phyloP scores from a whole-genome alignment of 257 asterid species.

The Galeopsis tetrahit region DNA sequence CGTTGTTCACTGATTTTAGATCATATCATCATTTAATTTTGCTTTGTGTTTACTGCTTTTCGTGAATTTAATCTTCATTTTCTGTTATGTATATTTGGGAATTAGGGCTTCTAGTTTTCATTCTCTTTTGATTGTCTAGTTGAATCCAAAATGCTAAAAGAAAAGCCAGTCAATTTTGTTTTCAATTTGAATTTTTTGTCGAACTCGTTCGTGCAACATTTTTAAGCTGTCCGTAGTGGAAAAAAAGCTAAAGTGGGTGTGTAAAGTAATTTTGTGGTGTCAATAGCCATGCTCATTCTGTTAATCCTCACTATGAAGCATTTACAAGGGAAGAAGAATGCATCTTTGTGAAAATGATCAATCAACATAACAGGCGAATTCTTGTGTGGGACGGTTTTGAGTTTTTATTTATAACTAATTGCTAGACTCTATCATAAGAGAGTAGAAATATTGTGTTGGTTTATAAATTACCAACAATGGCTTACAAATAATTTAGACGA shows the following conservation, averaged over 20 bases:
- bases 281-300: no score
- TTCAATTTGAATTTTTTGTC: not conserved
- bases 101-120: not conserved
- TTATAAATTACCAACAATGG: no score
- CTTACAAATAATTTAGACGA: no score
- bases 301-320: constrained; percentile 13
- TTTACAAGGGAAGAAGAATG: not conserved
- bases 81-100: not conserved
- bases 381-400: not conserved
- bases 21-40: not conserved
- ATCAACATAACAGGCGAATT: not conserved
- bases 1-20: constrained; percentile 1
- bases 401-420: not conserved
- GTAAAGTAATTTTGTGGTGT: no score
- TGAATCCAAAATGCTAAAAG: constrained; percentile 11
- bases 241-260: no score
- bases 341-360: not conserved
- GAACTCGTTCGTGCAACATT: not conserved
- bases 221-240: no score
- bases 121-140: not conserved
- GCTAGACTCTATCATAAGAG: not conserved
- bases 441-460: no score
- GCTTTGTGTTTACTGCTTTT: not conserved
- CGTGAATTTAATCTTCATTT: not conserved
- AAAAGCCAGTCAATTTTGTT: constrained; percentile 1